Evolutionary conservation across 106 monocot genomes (phyloP).

Genomic region (Allium cepa): DNA sequence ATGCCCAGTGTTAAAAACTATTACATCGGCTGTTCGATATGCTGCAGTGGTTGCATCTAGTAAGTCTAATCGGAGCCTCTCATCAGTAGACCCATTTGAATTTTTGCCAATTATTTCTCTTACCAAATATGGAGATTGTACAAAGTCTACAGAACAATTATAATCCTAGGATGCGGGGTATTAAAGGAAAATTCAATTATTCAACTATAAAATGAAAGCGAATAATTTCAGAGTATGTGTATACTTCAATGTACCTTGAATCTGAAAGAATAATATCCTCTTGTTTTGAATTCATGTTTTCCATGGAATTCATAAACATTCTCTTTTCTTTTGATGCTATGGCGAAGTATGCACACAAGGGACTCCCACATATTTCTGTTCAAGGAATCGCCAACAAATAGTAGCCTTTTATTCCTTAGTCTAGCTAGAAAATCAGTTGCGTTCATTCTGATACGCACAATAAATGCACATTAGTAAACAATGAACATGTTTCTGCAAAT

Average conservation of each 20-base stretch:
- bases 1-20: slow-evolving; percentile 95
- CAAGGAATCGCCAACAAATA: slow-evolving; percentile 91
- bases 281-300: slow-evolving; percentile 57
- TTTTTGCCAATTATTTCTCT: slow-evolving; percentile 30
- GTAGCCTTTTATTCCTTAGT: slow-evolving; percentile 62
- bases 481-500: no score
- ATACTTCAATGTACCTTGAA: slow-evolving; percentile 49
- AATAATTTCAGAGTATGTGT: not conserved
- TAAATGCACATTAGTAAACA: no score
- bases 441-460: slow-evolving; percentile 42
- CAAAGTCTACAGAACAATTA: slow-evolving; percentile 66
- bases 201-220: not conserved
- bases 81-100: slow-evolving; percentile 33
- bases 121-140: slow-evolving; percentile 78
- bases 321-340: slow-evolving; percentile 42
- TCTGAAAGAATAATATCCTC: slow-evolving; percentile 74
- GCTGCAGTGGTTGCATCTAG: slow-evolving; percentile 56
- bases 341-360: slow-evolving; percentile 73
- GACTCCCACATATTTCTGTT: slow-evolving; percentile 98
- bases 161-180: slow-evolving; percentile 47
- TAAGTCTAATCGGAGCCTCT: slow-evolving; percentile 69
- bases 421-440: slow-evolving; percentile 74
- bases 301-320: slow-evolving; percentile 71
- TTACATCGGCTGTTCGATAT: slow-evolving; percentile 55
- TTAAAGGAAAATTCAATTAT: slow-evolving; percentile 9